Evolutionary conservation across 257 asterid genomes (phyloP).

Genomic region (Petunia secreta): DNA sequence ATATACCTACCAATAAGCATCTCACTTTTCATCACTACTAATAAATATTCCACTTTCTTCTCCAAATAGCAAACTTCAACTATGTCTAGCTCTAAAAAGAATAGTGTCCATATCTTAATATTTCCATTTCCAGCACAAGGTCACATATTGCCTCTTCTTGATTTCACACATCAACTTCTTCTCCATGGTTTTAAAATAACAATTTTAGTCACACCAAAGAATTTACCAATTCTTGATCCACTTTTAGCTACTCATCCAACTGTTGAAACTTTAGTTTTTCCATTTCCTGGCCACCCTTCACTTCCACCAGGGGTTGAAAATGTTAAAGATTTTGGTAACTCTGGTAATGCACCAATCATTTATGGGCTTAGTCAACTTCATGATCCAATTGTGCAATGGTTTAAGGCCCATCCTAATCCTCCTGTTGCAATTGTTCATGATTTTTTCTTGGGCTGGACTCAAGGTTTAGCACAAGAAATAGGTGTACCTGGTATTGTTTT

Average conservation of each 20-base stretch:
- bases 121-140: conserved; percentile 94
- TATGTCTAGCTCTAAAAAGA: conserved; percentile 41
- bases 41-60: too few species aligned
- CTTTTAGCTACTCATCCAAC: conserved; percentile 58
- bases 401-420: conserved; percentile 49
- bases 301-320: conserved; percentile 73
- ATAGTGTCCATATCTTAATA: conserved; percentile 54
- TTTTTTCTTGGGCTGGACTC: conserved; percentile 81
- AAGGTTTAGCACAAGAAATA: conserved; percentile 44
- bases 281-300: conserved; percentile 64
- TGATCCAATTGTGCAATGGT: conserved; percentile 59
- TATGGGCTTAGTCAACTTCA: conserved; percentile 51
- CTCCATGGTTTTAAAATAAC: conserved; percentile 55
- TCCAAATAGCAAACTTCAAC: background rate
- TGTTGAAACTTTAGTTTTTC: conserved; percentile 55
- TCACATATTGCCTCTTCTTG: conserved; percentile 70
- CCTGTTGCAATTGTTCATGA: conserved; percentile 69
- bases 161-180: conserved; percentile 66
- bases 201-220: conserved; percentile 61
- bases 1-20: too few species aligned
- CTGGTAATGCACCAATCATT: conserved; percentile 53
- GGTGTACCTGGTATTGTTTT: conserved; percentile 59
- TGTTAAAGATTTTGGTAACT: conserved; percentile 64
- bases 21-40: too few species aligned
- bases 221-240: conserved; percentile 51